Conservation (phyloP, 331 rosid species). For the Spiraea crenata region DNA sequence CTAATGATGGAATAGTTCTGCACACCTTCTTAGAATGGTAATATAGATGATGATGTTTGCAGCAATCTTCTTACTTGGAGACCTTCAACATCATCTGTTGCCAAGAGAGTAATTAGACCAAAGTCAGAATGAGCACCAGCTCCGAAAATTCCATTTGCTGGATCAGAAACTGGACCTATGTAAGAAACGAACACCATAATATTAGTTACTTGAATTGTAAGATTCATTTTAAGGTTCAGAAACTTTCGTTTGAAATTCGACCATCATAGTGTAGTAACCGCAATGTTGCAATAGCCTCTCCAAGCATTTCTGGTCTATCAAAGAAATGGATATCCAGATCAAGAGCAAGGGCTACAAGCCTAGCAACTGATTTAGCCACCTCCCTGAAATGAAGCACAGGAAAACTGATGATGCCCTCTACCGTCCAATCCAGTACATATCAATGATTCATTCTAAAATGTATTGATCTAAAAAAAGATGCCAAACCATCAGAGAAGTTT, state of each 20-base stretch:
- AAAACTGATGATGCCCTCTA: neutral
- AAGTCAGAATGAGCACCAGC: constrained; percentile 95
- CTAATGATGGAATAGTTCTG: neutral
- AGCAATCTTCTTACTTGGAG: constrained; percentile 65
- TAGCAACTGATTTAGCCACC: constrained; percentile 63
- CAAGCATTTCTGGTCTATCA: constrained; percentile 68
- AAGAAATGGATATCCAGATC: constrained; percentile 64
- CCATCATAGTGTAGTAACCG: constrained; percentile 86
- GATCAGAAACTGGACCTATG: constrained; percentile 67
- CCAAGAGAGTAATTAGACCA: constrained; percentile 72
- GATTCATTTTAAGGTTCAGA: constrained; percentile 1
- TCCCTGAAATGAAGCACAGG: constrained; percentile 44
- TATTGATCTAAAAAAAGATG: neutral
- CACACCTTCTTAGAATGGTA: neutral
- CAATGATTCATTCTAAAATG: constrained; percentile 2
- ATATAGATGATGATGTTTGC: neutral
- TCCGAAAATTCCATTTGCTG: constrained; percentile 71
- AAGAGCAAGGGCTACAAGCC: constrained; percentile 85
- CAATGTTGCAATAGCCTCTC: constrained; percentile 66
- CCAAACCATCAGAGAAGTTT: neutral
- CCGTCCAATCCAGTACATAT: neutral
- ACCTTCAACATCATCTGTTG: constrained; percentile 68
- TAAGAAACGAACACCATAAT: constrained; percentile 5
- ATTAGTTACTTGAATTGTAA: neutral
- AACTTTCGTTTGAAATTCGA: constrained; percentile 22